Conservation (phyloP, 495 filamentous ascomycete species). For the Darksidea phi region DNA sequence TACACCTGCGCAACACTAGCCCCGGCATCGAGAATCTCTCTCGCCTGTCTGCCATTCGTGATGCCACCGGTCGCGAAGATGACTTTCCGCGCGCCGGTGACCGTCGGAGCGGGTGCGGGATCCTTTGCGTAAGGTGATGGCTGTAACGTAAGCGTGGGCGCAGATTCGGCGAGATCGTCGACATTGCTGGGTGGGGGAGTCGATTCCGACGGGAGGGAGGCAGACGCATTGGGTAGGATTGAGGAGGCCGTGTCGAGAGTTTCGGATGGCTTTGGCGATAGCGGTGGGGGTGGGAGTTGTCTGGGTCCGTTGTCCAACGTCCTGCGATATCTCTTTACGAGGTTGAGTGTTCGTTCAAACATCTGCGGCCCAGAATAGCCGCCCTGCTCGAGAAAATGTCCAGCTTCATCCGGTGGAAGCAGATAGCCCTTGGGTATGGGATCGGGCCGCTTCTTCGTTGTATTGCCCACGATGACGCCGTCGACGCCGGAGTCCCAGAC, state of each 20-base stretch:
- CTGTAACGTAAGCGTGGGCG: not conserved
- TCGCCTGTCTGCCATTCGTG: slow-evolving; percentile 76
- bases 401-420: slow-evolving; percentile 64
- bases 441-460: slow-evolving; percentile 75
- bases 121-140: not conserved
- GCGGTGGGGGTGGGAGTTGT: slow-evolving; percentile 17
- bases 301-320: slow-evolving; percentile 59
- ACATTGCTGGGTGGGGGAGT: slow-evolving; percentile 3
- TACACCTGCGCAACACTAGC: slow-evolving; percentile 85
- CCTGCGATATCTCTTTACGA: slow-evolving; percentile 76
- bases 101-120: slow-evolving; percentile 8
- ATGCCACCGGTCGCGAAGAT: slow-evolving; percentile 94
- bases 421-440: slow-evolving; percentile 63
- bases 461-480: slow-evolving; percentile 97
- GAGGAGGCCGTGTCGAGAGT: not conserved
- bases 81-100: slow-evolving; percentile 54
- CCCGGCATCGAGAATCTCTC: slow-evolving; percentile 75
- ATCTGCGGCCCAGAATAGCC: slow-evolving; percentile 89
- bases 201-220: slow-evolving; percentile 6
- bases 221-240: not conserved
- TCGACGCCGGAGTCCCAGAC: slow-evolving; percentile 82
- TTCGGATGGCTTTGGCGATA: not conserved
- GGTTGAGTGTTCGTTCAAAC: slow-evolving; percentile 69
- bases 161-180: slow-evolving; percentile 18
- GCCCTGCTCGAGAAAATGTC: slow-evolving; percentile 69